Evolutionary conservation across 352 stramenopile genomes (phyloP), one percentile per base, ranked within the genome.

Genomic region (Pythium aphanidermatum): DNA sequence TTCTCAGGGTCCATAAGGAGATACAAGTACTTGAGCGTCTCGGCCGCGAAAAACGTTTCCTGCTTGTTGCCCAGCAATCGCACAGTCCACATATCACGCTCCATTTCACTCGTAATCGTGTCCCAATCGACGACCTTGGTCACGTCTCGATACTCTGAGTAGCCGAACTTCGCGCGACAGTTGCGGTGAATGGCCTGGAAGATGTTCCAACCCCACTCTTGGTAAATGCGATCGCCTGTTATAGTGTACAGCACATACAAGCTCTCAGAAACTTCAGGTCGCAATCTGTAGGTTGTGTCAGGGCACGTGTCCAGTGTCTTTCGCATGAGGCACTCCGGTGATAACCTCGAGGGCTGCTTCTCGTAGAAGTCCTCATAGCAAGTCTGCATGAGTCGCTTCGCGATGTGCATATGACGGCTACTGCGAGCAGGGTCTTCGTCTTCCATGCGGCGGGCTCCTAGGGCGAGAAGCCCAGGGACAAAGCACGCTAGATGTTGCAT

Each of bases 21-120:
- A 61, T 97, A 99, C 17, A 98, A 63, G 56, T 99, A 99, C 76
- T 99, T 99, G 33, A 99, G 70, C 23, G 96, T 99, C 74, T 99
- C 97, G 11, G 96, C 95, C 26, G 98, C 56, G 63, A 99, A 99
- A 68, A 99, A 99, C 40, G 83, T 98, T 67, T 99, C 95, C 95
- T 98, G 98, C 37, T 86, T 77, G 79, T 99, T 87, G 19, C 97
- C 74, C 13, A 58, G 40, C 34, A 60, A 12, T 17, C 42, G 28
- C 19, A 53, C 46, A 11, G 17, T 36, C 45, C 31, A 48, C 30
- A 42, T 39, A 12, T 51, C 28, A 14, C 46, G 43, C 29, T 54
- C 37, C 4, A 35, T 14, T 2, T 52, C 44, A 31, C 51, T 39
- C 0, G 8, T 31, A 10, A 42, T 37, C 9, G 39, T 9, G 20